phyloP scores from a whole-genome alignment of 2,329 filamentous ascomycete genomes.

The Cladosporium sp. region DNA sequence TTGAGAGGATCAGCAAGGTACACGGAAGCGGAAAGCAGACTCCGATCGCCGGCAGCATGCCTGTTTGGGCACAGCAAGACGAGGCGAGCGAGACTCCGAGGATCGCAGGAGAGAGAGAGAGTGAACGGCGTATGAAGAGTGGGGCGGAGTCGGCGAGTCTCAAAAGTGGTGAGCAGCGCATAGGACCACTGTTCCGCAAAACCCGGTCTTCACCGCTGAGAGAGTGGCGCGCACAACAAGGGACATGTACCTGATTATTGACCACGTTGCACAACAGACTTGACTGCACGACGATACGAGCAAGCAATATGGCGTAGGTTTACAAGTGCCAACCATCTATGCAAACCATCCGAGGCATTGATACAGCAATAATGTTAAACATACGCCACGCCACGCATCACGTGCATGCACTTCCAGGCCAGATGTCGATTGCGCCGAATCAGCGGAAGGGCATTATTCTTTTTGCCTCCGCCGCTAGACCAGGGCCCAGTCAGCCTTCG shows the following conservation, averaged over 20 bases:
- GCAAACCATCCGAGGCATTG: not conserved
- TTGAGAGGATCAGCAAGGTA: not conserved
- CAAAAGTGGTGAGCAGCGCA: not conserved
- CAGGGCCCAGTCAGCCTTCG: conserved; percentile 4
- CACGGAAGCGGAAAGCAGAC: not conserved
- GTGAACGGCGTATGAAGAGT: conserved; percentile 1
- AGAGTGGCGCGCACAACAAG: not conserved
- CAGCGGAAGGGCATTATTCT: not conserved
- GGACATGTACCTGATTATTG: too few relatives aligned
- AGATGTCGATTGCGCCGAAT: conserved; percentile 2
- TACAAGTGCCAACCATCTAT: not conserved
- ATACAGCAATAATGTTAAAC: not conserved
- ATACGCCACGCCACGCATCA: not conserved
- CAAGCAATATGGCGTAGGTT: not conserved
- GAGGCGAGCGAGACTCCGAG: not conserved
- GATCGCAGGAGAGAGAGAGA: not conserved
- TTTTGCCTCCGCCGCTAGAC: conserved; percentile 14
- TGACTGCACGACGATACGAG: not conserved
- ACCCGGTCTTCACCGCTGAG: not conserved
- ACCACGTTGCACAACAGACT: not conserved
- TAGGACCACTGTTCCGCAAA: not conserved
- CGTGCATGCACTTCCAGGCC: not conserved
- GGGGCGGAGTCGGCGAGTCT: not conserved
- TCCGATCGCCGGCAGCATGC: not conserved
- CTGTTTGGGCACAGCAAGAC: not conserved